phyloP scores from a whole-genome alignment of 2,329 filamentous ascomycete species.

The Aureobasidium sp. region DNA sequence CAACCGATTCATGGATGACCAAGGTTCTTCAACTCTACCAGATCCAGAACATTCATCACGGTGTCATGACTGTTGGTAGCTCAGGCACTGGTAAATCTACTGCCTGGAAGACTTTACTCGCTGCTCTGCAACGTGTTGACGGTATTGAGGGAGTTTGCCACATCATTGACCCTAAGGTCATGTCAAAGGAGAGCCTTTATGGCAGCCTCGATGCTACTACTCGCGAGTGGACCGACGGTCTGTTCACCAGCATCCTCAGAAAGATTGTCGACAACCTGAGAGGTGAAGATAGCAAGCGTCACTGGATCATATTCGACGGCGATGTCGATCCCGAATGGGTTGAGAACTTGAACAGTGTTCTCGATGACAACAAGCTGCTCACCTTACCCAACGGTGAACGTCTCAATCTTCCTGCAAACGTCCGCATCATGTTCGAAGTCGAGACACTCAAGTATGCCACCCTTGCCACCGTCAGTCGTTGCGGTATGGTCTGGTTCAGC shows the following conservation, averaged over 20 bases:
- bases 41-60: conserved; percentile 94
- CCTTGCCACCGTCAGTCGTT: conserved; percentile 96
- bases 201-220: conserved; percentile 94
- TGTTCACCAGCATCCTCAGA: conserved; percentile 94
- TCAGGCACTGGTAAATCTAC: conserved; percentile 96
- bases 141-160: conserved; percentile 89
- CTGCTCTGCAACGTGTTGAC: conserved; percentile 85
- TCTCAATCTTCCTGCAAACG: conserved; percentile 85
- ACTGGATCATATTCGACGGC: conserved; percentile 99
- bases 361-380: conserved; percentile 97
- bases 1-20: conserved; percentile 92
- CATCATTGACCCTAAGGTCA: conserved; percentile 98
- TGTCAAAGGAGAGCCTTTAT: conserved; percentile 97
- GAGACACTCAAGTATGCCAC: conserved; percentile 97
- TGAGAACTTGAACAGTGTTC: conserved; percentile 97
- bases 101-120: conserved; percentile 85
- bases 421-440: conserved; percentile 99
- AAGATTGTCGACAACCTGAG: conserved; percentile 99
- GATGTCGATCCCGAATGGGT: conserved; percentile 99
- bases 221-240: conserved; percentile 95
- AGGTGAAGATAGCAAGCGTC: conserved; percentile 90
- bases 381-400: conserved; percentile 97
- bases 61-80: conserved; percentile 99
- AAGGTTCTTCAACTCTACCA: conserved; percentile 96
- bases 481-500: conserved; percentile 99